Conservation (phyloP, 441 rosid genomes). For the Bruguiera hainesii region DNA sequence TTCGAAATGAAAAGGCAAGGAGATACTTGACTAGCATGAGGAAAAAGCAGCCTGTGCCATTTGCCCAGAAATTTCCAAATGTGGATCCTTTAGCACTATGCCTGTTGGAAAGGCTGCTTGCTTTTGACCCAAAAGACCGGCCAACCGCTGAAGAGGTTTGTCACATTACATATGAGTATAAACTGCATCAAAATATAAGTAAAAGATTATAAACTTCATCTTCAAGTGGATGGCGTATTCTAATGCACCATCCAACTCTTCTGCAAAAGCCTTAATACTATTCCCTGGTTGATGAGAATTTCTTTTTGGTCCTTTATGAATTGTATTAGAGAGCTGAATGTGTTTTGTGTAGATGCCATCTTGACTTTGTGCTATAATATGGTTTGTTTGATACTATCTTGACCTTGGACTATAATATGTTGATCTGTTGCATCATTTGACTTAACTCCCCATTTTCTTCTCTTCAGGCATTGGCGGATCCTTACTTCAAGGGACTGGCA, state of each 20-base stretch:
- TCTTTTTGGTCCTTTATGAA: background rate
- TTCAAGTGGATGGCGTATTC: no score
- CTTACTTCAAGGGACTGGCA: slow-evolving; percentile 86
- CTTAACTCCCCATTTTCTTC: background rate
- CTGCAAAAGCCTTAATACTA: background rate
- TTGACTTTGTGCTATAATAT: background rate
- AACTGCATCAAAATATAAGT: no score
- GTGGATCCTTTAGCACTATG: slow-evolving; percentile 77
- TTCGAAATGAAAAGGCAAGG: slow-evolving; percentile 92
- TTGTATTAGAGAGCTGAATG: background rate
- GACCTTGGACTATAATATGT: background rate
- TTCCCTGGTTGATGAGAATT: background rate
- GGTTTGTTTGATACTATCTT: no score
- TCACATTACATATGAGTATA: background rate
- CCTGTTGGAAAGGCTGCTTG: slow-evolving; percentile 74
- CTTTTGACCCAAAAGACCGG: slow-evolving; percentile 92
- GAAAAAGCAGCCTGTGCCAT: slow-evolving; percentile 72
- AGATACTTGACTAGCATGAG: slow-evolving; percentile 94
- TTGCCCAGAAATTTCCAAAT: slow-evolving; percentile 74
- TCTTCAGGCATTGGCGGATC: slow-evolving; percentile 79
- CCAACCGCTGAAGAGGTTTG: slow-evolving; percentile 90
- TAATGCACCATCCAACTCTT: no score
- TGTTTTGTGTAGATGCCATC: background rate
- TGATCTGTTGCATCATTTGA: slow-evolving; percentile 1
- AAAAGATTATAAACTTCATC: no score